phyloP scores from a whole-genome alignment of 1,284 basidiomycete genomes.

The Ceratorhiza oryzae-sativae region DNA sequence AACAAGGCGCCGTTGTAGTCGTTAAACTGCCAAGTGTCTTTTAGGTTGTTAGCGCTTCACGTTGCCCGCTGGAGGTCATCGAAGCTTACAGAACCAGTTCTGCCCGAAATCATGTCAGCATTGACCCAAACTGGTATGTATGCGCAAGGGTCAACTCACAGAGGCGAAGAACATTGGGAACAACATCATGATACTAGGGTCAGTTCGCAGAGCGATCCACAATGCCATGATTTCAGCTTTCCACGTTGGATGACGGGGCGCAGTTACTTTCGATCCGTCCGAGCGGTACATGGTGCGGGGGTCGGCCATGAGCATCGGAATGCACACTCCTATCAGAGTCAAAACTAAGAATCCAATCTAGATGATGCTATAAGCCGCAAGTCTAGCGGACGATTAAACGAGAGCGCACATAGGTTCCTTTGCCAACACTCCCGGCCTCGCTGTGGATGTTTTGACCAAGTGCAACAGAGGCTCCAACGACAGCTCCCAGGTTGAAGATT shows the following conservation, averaged over 20 bases:
- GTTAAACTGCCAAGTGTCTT: constrained; percentile 73
- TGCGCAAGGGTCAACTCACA: constrained; percentile 45
- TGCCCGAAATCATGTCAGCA: constrained; percentile 50
- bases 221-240: constrained; percentile 62
- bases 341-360: constrained; percentile 78
- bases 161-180: constrained; percentile 69
- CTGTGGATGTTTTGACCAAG: constrained; percentile 59
- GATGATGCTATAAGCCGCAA: constrained; percentile 1
- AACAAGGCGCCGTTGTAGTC: constrained; percentile 70
- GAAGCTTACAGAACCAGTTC: constrained; percentile 59
- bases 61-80: not conserved
- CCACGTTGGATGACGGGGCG: constrained; percentile 72
- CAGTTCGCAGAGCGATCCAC: constrained; percentile 62
- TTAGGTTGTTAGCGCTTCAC: not conserved
- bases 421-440: constrained; percentile 55
- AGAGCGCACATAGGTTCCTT: constrained; percentile 63
- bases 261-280: constrained; percentile 71
- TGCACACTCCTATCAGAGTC: constrained; percentile 66
- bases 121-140: not conserved
- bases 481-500: constrained; percentile 70
- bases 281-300: constrained; percentile 71
- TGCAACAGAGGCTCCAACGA: constrained; percentile 71
- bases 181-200: constrained; percentile 64
- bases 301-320: constrained; percentile 72
- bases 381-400: not conserved